A percentile compares a stretch with the other conserved stretches of the same genome.
Conservation (phyloP, 176 grass and related monocot genomes). For the Otatea glauca region DNA sequence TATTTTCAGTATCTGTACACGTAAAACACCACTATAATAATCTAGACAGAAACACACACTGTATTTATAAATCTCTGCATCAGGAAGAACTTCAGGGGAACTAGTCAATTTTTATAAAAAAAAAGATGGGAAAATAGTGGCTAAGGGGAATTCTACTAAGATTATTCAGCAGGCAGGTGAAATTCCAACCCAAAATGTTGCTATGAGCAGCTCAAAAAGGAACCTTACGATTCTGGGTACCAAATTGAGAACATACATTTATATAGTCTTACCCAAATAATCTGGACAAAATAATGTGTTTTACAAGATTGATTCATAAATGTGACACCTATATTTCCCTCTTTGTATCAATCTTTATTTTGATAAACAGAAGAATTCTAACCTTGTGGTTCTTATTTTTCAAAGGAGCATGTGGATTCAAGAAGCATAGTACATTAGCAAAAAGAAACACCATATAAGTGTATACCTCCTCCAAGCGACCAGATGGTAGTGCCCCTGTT, state of each 20-base stretch:
- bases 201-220: background rate
- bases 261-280: background rate
- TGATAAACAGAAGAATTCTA: conserved; percentile 4
- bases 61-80: background rate
- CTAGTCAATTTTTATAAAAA: background rate
- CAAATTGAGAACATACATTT: background rate
- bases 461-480: conserved; percentile 85
- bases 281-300: background rate
- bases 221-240: background rate
- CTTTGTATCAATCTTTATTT: background rate
- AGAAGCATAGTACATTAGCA: conserved; percentile 12
- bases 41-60: background rate
- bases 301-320: conserved; percentile 2
- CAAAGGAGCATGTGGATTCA: background rate
- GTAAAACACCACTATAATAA: background rate
- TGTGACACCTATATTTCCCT: background rate
- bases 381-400: background rate
- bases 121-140: background rate
- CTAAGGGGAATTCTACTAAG: background rate
- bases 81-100: background rate
- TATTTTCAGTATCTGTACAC: background rate
- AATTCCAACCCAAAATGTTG: background rate
- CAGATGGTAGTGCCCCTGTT: conserved; percentile 86
- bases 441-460: conserved; percentile 35
- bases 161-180: conserved; percentile 2